Percentiles rank a stretch among this genome's conserved stretches.
Conservation (phyloP, 352 stramenopile genomes). For the Phytophthora sp. region DNA sequence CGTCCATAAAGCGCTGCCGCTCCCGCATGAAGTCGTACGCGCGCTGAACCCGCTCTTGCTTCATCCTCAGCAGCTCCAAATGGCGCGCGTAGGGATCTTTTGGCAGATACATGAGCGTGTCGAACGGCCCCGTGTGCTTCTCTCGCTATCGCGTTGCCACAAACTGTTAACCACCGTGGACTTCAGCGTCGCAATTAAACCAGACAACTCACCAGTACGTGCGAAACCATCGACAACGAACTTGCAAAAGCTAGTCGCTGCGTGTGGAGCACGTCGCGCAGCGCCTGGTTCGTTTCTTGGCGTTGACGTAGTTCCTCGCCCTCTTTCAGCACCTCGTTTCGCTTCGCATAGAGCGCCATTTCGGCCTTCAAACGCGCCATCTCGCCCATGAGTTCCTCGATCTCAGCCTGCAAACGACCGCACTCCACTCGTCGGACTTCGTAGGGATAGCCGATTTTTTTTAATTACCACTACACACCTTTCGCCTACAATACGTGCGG, state of each 20-base stretch:
- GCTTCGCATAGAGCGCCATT: slow-evolving; percentile 10
- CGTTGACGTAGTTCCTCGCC: slow-evolving; percentile 16
- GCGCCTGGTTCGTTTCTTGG: slow-evolving; percentile 12
- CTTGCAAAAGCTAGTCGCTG: slow-evolving; percentile 30
- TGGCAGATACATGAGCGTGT: slow-evolving; percentile 19
- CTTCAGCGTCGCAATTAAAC: no score
- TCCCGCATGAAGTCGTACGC: slow-evolving; percentile 35
- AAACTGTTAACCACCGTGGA: slow-evolving; percentile 4
- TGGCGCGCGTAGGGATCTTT: slow-evolving; percentile 14
- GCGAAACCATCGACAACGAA: slow-evolving; percentile 27
- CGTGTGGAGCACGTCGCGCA: slow-evolving; percentile 23
- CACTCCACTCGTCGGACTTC: no score
- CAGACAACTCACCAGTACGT: slow-evolving; percentile 20
- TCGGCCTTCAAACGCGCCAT: slow-evolving; percentile 19
- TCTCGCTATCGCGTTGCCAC: slow-evolving; percentile 4
- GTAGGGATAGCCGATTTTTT: no score
- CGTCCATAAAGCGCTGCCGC: slow-evolving; percentile 32
- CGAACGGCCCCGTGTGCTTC: slow-evolving; percentile 29
- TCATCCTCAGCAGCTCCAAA: slow-evolving; percentile 24
- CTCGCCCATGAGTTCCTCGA: slow-evolving; percentile 21
- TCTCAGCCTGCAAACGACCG: slow-evolving; percentile 26
- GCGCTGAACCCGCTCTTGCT: slow-evolving; percentile 27
- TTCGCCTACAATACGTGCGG: slow-evolving; percentile 30
- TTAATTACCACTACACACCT: no score
- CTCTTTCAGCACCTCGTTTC: slow-evolving; percentile 5